Conservation (phyloP, 108 stramenopile genomes). For the Tribonema minus region DNA sequence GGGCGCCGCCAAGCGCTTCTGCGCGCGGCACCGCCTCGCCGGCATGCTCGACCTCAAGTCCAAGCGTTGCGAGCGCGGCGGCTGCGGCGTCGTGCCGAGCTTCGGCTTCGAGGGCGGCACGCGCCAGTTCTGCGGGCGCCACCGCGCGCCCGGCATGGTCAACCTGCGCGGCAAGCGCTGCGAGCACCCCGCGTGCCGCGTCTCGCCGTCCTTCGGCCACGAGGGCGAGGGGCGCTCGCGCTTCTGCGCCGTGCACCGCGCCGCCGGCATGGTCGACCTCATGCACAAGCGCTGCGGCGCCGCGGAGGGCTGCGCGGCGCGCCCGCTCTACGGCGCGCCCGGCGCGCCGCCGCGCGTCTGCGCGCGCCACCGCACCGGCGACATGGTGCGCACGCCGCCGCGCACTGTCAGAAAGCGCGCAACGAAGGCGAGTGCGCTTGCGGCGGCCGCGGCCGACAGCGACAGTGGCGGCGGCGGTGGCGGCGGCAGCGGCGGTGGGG, state of each 20-base stretch:
- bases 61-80: background rate
- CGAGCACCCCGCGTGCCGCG: slow-evolving; percentile 21
- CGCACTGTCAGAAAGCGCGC: too few relatives aligned
- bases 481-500: too few relatives aligned
- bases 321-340: background rate
- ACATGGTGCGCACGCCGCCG: too few relatives aligned
- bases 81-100: background rate
- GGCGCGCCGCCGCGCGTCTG: too few relatives aligned
- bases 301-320: background rate
- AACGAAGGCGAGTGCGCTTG: too few relatives aligned
- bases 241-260: slow-evolving; percentile 14
- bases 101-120: slow-evolving; percentile 15
- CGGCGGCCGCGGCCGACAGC: too few relatives aligned
- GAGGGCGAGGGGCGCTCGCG: slow-evolving; percentile 18
- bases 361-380: too few relatives aligned
- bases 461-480: too few relatives aligned
- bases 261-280: slow-evolving; percentile 33
- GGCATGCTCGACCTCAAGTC: slow-evolving; percentile 25
- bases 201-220: slow-evolving; percentile 7
- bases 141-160: slow-evolving; percentile 6
- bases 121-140: slow-evolving; percentile 2
- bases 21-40: background rate
- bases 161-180: slow-evolving; percentile 17
- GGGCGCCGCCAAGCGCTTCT: too few relatives aligned
- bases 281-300: slow-evolving; percentile 11